Conservation (phyloP, 1,284 basidiomycete species). For the Bondarzewia mesenterica region DNA sequence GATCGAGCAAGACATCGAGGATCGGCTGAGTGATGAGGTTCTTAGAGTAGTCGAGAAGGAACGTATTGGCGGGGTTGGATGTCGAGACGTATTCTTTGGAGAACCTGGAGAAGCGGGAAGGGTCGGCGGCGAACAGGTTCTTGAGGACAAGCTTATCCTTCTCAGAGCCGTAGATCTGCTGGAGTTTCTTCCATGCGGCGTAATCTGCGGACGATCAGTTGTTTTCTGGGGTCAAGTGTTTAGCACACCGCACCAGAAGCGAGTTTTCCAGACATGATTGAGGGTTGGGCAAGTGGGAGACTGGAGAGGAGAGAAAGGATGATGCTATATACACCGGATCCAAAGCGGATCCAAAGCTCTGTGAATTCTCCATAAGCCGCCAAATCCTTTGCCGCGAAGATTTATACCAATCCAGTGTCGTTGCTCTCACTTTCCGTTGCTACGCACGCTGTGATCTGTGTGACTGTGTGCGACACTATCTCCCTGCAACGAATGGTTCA, state of each 20-base stretch:
- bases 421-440: neutral
- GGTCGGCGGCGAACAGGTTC: conserved; percentile 87
- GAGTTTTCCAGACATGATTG: neutral
- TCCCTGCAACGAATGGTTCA: no score
- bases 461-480: no score
- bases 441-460: no score
- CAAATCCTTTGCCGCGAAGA: neutral
- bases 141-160: conserved; percentile 74
- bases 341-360: neutral
- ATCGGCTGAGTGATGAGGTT: conserved; percentile 90
- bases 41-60: conserved; percentile 96
- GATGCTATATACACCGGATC: neutral
- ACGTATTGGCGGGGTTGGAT: conserved; percentile 61
- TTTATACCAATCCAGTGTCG: neutral
- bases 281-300: neutral
- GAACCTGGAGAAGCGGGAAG: conserved; percentile 80
- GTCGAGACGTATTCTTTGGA: conserved; percentile 71
- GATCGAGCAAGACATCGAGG: conserved; percentile 66
- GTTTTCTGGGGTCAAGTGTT: neutral
- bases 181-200: conserved; percentile 85
- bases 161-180: conserved; percentile 76
- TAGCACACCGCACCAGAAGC: neutral
- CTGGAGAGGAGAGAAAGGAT: neutral
- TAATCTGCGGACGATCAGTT: conserved; percentile 50
- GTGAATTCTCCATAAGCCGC: neutral